Evolutionary conservation across 78 protist species (phyloP), one percentile per base, ranked within the genome.

Genomic region (Dictyostelium purpureum): DNA sequence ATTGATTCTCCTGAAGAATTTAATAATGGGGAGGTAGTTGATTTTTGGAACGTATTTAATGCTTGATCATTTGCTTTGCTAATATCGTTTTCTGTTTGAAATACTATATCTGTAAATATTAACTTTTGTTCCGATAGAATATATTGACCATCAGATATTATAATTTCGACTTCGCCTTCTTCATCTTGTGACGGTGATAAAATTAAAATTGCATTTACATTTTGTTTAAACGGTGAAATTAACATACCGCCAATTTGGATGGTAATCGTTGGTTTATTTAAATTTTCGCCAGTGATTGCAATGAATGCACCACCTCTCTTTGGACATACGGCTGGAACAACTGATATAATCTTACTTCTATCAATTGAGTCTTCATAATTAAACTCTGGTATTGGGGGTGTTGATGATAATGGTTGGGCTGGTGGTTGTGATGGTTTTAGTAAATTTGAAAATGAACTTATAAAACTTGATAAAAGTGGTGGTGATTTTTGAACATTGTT

Each of bases 271-370:
- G n/a, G 51, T 47, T 85, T 85, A 12, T 47, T 51, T 33, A 85
- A 42, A 59, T 73, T 85, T 3, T 85, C 82, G 14, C 92, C 92
- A 2, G 78, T 77, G 21, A 85, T 85, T 0, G 92, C 51, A 61
- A 85, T 65, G 7, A 40, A 73, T 33, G 45, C 16, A 56, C 92
- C 47, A 26, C 88, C 88, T 31, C 33, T 28, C 18, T 54, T 42
- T 11, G 92, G 77, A 33, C 80, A 70, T 21, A 85, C 56, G 1
- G 92, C 92, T 1, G 92, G 92, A 26, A 35, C 92, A 1, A 85
- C 92, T 0, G 92, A 85, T 7, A 74, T 33, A 4, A 81, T 52
- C 1, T n/a, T 37, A 26, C 77, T 63, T 11, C 33, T 69, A 31
- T 28, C 2, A 33, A 63, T 33, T 33, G 26, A 38, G 33, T 63